A percentile compares a stretch with the other conserved stretches of the same genome.
Evolutionary conservation across 805 yeast species (phyloP).

Genomic region (Yamadazyma ubonensis): DNA sequence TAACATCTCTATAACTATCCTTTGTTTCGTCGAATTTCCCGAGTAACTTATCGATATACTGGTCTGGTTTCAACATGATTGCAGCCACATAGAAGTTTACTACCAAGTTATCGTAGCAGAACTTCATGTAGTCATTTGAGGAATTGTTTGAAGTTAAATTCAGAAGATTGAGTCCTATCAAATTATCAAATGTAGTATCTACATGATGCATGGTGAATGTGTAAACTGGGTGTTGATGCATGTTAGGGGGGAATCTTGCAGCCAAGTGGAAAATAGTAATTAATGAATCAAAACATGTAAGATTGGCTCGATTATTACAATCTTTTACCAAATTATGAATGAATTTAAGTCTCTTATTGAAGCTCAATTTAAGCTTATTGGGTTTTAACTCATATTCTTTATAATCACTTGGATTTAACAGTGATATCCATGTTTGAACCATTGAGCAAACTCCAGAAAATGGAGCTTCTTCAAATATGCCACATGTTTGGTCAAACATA

Average conservation of each 20-base stretch:
- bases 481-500: constrained; percentile 32
- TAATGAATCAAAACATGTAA: constrained; percentile 36
- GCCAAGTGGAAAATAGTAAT: constrained; percentile 37
- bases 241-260: constrained; percentile 25
- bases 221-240: constrained; percentile 26
- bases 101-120: constrained; percentile 22
- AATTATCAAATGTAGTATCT: constrained; percentile 29
- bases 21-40: constrained; percentile 21
- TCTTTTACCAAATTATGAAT: constrained; percentile 29
- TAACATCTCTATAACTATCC: constrained; percentile 26
- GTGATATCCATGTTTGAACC: constrained; percentile 31
- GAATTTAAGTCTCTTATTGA: constrained; percentile 38
- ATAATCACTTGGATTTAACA: constrained; percentile 36
- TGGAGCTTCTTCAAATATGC: constrained; percentile 29
- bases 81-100: constrained; percentile 37
- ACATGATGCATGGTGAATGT: constrained; percentile 29
- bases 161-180: constrained; percentile 17
- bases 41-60: constrained; percentile 26
- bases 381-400: constrained; percentile 30
- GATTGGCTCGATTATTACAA: constrained; percentile 22
- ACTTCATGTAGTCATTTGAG: constrained; percentile 7
- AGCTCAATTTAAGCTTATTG: constrained; percentile 29
- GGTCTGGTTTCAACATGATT: constrained; percentile 32
- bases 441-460: constrained; percentile 15
- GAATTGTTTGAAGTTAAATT: constrained; percentile 9